Evolutionary conservation across 2,329 filamentous ascomycete genomes (phyloP), one percentile per base, ranked within the genome.

Genomic region (Cadophora sp.): DNA sequence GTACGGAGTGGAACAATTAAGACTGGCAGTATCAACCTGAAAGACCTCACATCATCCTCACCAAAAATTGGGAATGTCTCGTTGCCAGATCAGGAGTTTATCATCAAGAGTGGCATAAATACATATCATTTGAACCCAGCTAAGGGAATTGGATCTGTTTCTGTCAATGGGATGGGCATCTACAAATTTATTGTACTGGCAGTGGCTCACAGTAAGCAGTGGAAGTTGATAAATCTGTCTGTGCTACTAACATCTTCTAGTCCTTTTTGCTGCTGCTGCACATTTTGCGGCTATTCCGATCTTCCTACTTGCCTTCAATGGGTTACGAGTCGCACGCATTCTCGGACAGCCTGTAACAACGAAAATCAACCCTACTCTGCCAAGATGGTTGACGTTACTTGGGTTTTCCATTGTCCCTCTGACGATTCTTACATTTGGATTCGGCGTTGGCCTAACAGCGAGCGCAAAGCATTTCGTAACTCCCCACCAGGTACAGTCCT

Each of bases 1-100:
- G 40, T 71, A 22, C 66, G 68, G 26, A 75, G 74, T 68, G 73
- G 74, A 53, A 72, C 73, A 11, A 65, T 77, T 1, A 43, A 71
- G 1, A 7, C 72, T 4, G 68, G 71, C 24, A 58, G n/a, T 9
- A 19, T 51, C 8, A 50, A 4, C 11, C 61, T 50, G 48, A 63
- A 65, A 24, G 56, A 60, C 26, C 7, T 56, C 9, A 48, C 24
- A 1, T 34, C 31, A 8, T 27, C 26, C 22, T 55, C 31, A 43
- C 29, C 16, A 9, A 31, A 11, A 12, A 65, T 58, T 22, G 53
- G 34, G 16, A 65, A 31, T 29, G 14, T 65, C 9, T 46, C 59
- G n/a, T 27, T 69, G 4, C 67, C 67, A 19, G 67, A 69, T n/a
- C 59, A 66, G 27, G 53, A 34, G 7, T 69, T 66, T 31, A 37